Base-by-base conservation (phyloP, 192 early-diverging fungal species). In the Coemansia sp. region DNA sequence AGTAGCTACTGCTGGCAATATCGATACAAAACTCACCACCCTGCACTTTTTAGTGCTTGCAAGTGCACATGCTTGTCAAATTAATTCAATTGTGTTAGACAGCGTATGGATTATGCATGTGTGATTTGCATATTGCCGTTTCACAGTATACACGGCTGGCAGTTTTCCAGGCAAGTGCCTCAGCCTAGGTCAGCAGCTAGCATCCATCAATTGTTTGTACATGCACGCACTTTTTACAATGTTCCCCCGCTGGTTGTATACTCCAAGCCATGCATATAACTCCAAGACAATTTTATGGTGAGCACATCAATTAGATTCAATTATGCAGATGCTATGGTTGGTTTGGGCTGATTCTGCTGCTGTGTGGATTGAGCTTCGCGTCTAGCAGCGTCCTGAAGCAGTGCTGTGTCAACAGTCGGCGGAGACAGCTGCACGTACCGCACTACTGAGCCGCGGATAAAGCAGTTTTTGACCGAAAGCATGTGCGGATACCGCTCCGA, bases 371-470 rank as follows among this genome's bases (percentile, higher is more conserved):
- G 87, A 12, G 94, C 91, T 79, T 99, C 95, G 43, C 92, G 83
- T 55, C 98, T 79, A 4, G 98, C 91, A 2, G 98, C 98, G 72
- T 99, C 98, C 70, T 99, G 98, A 52, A 99, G 72, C 60, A 99
- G 70, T 47, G 92, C 93, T 15, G 93, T 97, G 71, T 99, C 96
- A 17, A 99, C 93, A 10, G 90, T 88, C 27, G 86, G 83, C 4
- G 92, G 80, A 2, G 94, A 94, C 38, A 99, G 69, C 60, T 91
- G 88, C 22, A 98, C 96, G 64, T 99, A 99, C 23, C 98, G 88
- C 35, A 99, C 96, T 1, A 99, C 98, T 5, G 95, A 98, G 17
- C 98, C 98, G 62, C 98, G 91, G 67, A 99, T 97, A 75, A 98
- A 99, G 74, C 95, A 98, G 85, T 98, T 99, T 70, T 97, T 97